phyloP scores from a whole-genome alignment of 2,329 filamentous ascomycete genomes.

The Colletotrichum musicola region DNA sequence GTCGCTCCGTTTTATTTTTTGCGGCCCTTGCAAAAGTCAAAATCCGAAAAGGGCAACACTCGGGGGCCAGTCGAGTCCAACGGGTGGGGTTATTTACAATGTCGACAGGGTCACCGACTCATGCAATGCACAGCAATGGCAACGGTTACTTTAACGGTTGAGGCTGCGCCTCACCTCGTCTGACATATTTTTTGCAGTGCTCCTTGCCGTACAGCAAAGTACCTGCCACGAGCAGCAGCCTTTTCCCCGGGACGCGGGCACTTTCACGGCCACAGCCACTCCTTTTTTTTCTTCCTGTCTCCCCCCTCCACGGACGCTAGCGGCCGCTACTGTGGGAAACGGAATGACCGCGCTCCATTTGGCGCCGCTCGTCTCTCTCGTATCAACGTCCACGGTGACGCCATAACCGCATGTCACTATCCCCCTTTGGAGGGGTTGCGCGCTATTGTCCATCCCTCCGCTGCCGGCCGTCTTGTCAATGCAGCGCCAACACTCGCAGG shows the following conservation, averaged over 20 bases:
- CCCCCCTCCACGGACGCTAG: conserved; percentile 34
- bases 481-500: not conserved
- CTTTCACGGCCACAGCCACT: conserved; percentile 32
- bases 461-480: conserved; percentile 10
- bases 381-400: conserved; percentile 35
- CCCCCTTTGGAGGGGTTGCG: conserved; percentile 30
- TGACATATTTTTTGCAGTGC: conserved; percentile 21
- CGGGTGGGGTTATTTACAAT: conserved; percentile 11
- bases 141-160: conserved; percentile 34
- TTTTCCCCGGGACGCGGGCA: conserved; percentile 29
- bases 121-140: conserved; percentile 35
- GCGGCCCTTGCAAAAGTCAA: conserved; percentile 31
- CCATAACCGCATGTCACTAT: conserved; percentile 38
- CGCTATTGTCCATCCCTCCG: not conserved
- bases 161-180: conserved; percentile 36
- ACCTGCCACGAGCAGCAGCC: conserved; percentile 1
- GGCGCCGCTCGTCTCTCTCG: conserved; percentile 37
- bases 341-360: conserved; percentile 38
- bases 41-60: conserved; percentile 35
- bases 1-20: conserved; percentile 10
- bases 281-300: not conserved
- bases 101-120: conserved; percentile 35
- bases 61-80: not conserved
- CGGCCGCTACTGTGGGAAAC: conserved; percentile 39
- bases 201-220: not conserved